Percentiles rank a stretch among this genome's conserved stretches.
Evolutionary conservation across 768 basidiomycete species (phyloP).

Genomic region (Podaxis mareebaensis): DNA sequence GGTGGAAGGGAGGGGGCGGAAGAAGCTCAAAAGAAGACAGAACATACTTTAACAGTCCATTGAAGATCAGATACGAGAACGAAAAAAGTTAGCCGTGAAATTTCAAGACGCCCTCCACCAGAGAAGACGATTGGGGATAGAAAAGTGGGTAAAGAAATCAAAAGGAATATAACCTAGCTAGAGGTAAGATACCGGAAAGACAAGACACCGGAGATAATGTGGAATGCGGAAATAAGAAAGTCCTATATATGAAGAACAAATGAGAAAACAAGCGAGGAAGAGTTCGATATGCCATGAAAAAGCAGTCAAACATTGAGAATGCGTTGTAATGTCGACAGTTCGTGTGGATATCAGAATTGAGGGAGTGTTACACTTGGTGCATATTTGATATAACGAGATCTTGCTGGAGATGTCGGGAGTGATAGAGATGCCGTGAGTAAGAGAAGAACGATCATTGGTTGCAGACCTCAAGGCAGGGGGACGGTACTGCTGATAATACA

Average conservation of each 20-base stretch:
- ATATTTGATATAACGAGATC: slow-evolving; percentile 10
- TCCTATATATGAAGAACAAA: slow-evolving; percentile 11
- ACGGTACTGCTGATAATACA: slow-evolving; percentile 13
- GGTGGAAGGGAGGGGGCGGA: background rate
- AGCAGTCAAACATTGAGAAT: slow-evolving; percentile 13
- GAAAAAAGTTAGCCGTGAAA: background rate
- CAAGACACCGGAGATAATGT: background rate
- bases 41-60: slow-evolving; percentile 2
- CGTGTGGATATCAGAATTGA: slow-evolving; percentile 11
- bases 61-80: slow-evolving; percentile 2
- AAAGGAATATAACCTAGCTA: slow-evolving; percentile 1
- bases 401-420: slow-evolving; percentile 8
- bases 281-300: slow-evolving; percentile 15
- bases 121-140: slow-evolving; percentile 1
- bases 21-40: background rate
- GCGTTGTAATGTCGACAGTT: slow-evolving; percentile 9
- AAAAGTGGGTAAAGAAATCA: slow-evolving; percentile 2
- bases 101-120: background rate
- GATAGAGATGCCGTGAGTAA: slow-evolving; percentile 5
- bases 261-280: slow-evolving; percentile 10
- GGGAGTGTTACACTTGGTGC: slow-evolving; percentile 12
- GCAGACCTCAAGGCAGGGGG: background rate
- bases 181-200: slow-evolving; percentile 11
- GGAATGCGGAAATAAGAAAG: slow-evolving; percentile 7
- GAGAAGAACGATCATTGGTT: background rate